Evolutionary conservation across 2,329 filamentous ascomycete genomes (phyloP).

Genomic region (Alternaria brassicae): DNA sequence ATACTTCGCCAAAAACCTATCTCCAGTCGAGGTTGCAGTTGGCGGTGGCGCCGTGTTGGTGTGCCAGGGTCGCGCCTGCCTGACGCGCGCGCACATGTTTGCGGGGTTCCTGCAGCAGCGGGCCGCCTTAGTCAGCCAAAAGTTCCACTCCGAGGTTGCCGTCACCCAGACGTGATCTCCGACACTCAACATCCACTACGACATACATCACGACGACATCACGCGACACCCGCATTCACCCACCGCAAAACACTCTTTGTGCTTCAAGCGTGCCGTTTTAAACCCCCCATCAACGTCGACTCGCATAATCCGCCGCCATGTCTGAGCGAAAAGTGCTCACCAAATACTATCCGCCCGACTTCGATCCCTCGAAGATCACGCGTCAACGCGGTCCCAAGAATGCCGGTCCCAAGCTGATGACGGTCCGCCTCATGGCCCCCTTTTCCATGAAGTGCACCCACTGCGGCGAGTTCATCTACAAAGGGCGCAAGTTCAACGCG

Average conservation of each 20-base stretch:
- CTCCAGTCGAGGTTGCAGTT: conserved; percentile 2
- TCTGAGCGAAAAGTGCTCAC: conserved; percentile 83
- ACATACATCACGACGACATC: not conserved
- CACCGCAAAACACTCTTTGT: not conserved
- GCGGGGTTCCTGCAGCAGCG: conserved; percentile 22
- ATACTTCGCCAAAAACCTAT: not conserved
- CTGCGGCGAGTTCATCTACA: conserved; percentile 85
- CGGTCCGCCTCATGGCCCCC: conserved; percentile 88
- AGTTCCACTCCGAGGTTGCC: conserved; percentile 8
- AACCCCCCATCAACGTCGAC: not conserved
- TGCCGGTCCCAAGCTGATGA: conserved; percentile 80
- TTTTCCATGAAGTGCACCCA: conserved; percentile 78
- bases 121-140: conserved; percentile 25
- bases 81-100: conserved; percentile 29
- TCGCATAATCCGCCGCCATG: conserved; percentile 62
- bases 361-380: conserved; percentile 82
- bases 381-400: conserved; percentile 73
- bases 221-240: not conserved
- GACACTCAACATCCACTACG: not conserved
- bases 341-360: conserved; percentile 76
- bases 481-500: conserved; percentile 93
- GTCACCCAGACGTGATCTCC: conserved; percentile 6
- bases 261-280: not conserved
- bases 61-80: conserved; percentile 24
- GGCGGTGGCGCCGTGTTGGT: conserved; percentile 3